Conservation (phyloP, 352 stramenopile genomes). For the Phytophthora citrophthora region DNA sequence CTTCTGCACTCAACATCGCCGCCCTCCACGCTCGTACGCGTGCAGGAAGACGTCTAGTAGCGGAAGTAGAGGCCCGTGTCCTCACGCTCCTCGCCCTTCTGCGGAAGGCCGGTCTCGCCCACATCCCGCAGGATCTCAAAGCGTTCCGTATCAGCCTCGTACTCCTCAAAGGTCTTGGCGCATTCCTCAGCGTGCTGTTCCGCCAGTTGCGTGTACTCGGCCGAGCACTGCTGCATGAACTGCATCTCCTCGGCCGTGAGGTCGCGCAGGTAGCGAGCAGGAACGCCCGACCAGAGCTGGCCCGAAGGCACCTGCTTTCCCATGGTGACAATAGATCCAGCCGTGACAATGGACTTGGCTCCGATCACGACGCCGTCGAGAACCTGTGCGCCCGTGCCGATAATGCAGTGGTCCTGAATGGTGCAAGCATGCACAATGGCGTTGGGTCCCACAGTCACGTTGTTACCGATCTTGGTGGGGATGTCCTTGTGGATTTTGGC, state of each 20-base stretch:
- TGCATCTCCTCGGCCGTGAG: conserved; percentile 86
- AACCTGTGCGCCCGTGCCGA: conserved; percentile 92
- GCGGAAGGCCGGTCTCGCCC: conserved; percentile 77
- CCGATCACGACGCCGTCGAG: conserved; percentile 90
- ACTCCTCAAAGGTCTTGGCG: conserved; percentile 86
- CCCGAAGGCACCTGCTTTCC: conserved; percentile 89
- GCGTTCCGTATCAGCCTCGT: conserved; percentile 78
- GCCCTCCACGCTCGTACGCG: conserved; percentile 5
- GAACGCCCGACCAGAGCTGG: conserved; percentile 90
- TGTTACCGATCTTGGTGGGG: conserved; percentile 90
- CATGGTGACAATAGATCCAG: conserved; percentile 89
- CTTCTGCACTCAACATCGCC: conserved; percentile 25
- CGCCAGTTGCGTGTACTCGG: conserved; percentile 86
- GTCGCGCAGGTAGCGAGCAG: conserved; percentile 84
- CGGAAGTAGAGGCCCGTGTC: conserved; percentile 89
- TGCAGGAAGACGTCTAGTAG: conserved; percentile 70
- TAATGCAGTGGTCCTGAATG: conserved; percentile 92
- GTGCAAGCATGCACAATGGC: conserved; percentile 93
- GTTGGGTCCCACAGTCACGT: conserved; percentile 89
- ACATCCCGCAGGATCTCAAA: conserved; percentile 84
- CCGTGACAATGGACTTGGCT: conserved; percentile 89
- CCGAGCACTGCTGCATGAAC: conserved; percentile 90
- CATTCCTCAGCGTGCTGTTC: conserved; percentile 74
- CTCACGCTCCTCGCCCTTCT: conserved; percentile 73
- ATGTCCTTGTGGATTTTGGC: conserved; percentile 94